A percentile compares a stretch with the other conserved stretches of the same genome.
These are phyloP conservation scores for Aethionema arabicum DNA, from an alignment of 345 rosid species.

Conservation along the genomic window DNA sequence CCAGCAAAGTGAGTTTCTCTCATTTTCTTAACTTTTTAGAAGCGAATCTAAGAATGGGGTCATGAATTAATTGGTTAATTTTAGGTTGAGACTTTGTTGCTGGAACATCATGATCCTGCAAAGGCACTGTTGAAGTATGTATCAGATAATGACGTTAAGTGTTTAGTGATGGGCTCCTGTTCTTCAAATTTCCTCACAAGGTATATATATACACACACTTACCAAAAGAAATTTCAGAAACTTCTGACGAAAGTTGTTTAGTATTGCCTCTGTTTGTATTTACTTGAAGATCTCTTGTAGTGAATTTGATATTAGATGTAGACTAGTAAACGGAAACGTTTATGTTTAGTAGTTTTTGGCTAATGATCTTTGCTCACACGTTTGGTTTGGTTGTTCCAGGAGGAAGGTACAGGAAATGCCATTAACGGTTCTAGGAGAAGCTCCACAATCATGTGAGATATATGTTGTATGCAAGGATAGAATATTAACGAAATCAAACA, in stretches of 20 bases:
- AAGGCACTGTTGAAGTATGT: slow-evolving; percentile 52
- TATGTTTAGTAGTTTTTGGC: not conserved
- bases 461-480: slow-evolving; percentile 50
- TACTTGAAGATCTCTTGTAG: slow-evolving; percentile 1
- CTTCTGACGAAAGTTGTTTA: not conserved
- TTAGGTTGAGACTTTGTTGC: slow-evolving; percentile 71
- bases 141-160: slow-evolving; percentile 46
- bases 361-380: slow-evolving; percentile 4
- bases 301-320: not conserved
- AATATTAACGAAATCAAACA: slow-evolving; percentile 51
- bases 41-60: not conserved
- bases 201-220: slow-evolving; percentile 35
- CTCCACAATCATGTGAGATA: slow-evolving; percentile 53
- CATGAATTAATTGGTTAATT: slow-evolving; percentile 1
- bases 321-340: not conserved
- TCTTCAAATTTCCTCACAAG: slow-evolving; percentile 50
- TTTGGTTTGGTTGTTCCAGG: slow-evolving; percentile 35
- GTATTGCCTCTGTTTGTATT: not conserved
- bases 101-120: slow-evolving; percentile 70
- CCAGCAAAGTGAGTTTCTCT: slow-evolving; percentile 35
- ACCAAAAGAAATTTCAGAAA: not conserved
- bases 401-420: slow-evolving; percentile 61
- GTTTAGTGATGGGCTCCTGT: slow-evolving; percentile 77
- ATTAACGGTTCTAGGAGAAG: slow-evolving; percentile 44
- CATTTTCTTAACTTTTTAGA: not conserved